A percentile compares a stretch with the other conserved stretches of the same genome.
These are phyloP conservation scores for Arthrobotrys sinensis DNA, from an alignment of 2,329 filamentous ascomycete species.

Conservation along the genomic window DNA sequence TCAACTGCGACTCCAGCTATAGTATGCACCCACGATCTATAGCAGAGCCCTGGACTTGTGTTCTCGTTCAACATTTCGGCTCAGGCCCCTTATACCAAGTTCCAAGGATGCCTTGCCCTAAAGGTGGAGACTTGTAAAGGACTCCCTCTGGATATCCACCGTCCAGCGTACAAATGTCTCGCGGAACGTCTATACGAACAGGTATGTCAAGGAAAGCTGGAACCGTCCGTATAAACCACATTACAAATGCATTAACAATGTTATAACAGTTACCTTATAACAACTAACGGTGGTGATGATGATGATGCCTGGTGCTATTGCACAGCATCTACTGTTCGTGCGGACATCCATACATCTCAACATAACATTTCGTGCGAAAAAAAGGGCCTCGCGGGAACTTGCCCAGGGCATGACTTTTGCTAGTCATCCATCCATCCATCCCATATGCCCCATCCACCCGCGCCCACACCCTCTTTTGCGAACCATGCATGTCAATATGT, in stretches of 20 bases:
- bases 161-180: background rate
- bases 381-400: conserved; percentile 3
- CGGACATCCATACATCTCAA: background rate
- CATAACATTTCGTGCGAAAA: background rate
- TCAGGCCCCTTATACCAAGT: conserved; percentile 57
- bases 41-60: conserved; percentile 9
- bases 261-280: background rate
- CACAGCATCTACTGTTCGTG: background rate
- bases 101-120: conserved; percentile 56
- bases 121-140: conserved; percentile 36
- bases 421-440: conserved; percentile 35
- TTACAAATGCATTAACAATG: conserved; percentile 26
- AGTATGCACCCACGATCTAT: conserved; percentile 3
- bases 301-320: conserved; percentile 20
- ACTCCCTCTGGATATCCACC: conserved; percentile 8
- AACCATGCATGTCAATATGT: conserved; percentile 5
- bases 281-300: background rate
- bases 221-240: conserved; percentile 22
- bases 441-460: conserved; percentile 21
- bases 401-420: conserved; percentile 19
- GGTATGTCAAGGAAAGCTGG: conserved; percentile 20
- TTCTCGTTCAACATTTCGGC: conserved; percentile 48
- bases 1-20: conserved; percentile 20
- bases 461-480: conserved; percentile 12
- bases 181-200: conserved; percentile 21